These are phyloP conservation scores for Suillus lakei DNA, from an alignment of 768 basidiomycete species.

Conservation along the genomic window DNA sequence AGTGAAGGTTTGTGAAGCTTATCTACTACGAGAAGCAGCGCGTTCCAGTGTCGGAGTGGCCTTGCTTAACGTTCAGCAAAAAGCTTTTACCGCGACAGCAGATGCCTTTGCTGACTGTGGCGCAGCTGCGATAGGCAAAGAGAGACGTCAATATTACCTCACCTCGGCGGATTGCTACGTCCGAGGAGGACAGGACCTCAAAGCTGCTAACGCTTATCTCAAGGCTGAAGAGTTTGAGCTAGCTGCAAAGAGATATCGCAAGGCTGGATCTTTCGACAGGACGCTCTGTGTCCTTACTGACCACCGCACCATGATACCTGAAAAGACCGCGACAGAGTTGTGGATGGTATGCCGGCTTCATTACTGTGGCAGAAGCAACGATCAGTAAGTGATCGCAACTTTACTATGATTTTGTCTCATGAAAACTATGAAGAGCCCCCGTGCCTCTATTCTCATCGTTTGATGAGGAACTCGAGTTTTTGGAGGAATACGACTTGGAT, in stretches of 20 bases:
- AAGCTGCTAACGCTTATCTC: slow-evolving; percentile 51
- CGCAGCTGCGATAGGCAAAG: slow-evolving; percentile 31
- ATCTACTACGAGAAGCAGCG: slow-evolving; percentile 57
- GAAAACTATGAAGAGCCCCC: slow-evolving; percentile 43
- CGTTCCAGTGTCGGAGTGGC: slow-evolving; percentile 35
- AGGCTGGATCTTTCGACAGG: slow-evolving; percentile 54
- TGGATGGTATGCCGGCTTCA: slow-evolving; percentile 48
- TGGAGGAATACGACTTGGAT: slow-evolving; percentile 58
- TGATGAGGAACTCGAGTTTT: no score
- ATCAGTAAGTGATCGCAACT: slow-evolving; percentile 27
- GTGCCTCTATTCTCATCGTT: slow-evolving; percentile 52
- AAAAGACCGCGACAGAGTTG: slow-evolving; percentile 40
- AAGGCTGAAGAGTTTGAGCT: slow-evolving; percentile 46
- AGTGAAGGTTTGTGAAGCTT: slow-evolving; percentile 55
- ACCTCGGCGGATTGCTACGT: slow-evolving; percentile 55
- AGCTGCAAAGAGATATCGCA: slow-evolving; percentile 52
- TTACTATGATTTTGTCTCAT: not conserved
- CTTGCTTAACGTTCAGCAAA: slow-evolving; percentile 27
- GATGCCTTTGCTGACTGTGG: slow-evolving; percentile 53
- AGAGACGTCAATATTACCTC: slow-evolving; percentile 42
- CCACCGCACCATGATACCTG: slow-evolving; percentile 37
- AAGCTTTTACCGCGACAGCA: slow-evolving; percentile 51
- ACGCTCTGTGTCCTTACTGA: slow-evolving; percentile 50
- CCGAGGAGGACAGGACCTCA: slow-evolving; percentile 39
- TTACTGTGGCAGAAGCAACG: slow-evolving; percentile 42